Conservation (phyloP, 495 filamentous ascomycete genomes). For the Penicillium lagena region DNA sequence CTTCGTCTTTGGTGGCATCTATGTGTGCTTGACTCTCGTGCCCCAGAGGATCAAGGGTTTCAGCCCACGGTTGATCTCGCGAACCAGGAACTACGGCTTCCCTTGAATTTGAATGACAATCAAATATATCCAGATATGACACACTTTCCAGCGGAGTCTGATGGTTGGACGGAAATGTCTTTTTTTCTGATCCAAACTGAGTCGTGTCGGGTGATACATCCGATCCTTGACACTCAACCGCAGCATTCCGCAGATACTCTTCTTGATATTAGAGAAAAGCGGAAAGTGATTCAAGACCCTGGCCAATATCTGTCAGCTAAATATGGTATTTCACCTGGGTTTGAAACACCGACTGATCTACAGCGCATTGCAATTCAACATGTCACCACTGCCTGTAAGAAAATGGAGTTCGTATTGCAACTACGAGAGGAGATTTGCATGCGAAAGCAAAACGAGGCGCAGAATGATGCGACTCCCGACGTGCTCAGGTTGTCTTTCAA, state of each 20-base stretch:
- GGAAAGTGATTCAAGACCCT: constrained; percentile 32
- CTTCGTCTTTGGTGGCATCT: constrained; percentile 27
- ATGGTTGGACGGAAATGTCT: constrained; percentile 66
- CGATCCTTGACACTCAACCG: constrained; percentile 14
- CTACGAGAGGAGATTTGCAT: constrained; percentile 16
- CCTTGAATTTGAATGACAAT: constrained; percentile 67
- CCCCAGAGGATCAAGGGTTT: constrained; percentile 18
- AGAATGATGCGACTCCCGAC: constrained; percentile 17
- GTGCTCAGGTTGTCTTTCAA: constrained; percentile 21
- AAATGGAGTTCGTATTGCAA: constrained; percentile 21
- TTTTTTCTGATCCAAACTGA: constrained; percentile 60
- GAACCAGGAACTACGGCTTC: constrained; percentile 59
- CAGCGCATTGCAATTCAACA: constrained; percentile 44
- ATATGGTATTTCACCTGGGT: constrained; percentile 15
- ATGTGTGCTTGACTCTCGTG: constrained; percentile 15
- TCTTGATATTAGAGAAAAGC: constrained; percentile 30
- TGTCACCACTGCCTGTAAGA: constrained; percentile 21
- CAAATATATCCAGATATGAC: constrained; percentile 59
- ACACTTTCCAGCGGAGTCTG: constrained; percentile 48
- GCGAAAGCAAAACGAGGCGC: constrained; percentile 7
- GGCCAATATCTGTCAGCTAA: constrained; percentile 28
- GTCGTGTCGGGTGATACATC: constrained; percentile 20
- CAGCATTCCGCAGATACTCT: constrained; percentile 6
- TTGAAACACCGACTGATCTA: constrained; percentile 27
- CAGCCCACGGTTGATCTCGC: constrained; percentile 43